These are phyloP conservation scores for Yamadazyma songkhlaensis DNA, from an alignment of 1,139 yeast genomes.

Conservation along the genomic window DNA sequence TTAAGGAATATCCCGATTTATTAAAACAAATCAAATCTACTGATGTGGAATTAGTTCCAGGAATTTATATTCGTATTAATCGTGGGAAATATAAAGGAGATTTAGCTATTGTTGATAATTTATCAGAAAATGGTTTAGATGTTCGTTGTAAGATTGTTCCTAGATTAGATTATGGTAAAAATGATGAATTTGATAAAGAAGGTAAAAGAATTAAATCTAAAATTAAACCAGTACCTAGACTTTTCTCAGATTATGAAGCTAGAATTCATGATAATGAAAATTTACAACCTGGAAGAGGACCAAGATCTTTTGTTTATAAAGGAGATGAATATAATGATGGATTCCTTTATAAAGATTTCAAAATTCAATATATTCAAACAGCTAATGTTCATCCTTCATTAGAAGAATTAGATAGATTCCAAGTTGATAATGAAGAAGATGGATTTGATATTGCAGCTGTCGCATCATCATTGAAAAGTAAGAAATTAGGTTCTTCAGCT, in stretches of 20 bases:
- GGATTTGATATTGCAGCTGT: conserved; percentile 83
- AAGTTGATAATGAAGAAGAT: conserved; percentile 66
- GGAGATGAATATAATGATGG: conserved; percentile 92
- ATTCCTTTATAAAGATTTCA: conserved; percentile 80
- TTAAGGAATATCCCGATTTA: conserved; percentile 91
- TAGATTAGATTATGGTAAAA: conserved; percentile 83
- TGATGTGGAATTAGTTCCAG: conserved; percentile 86
- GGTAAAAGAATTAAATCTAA: conserved; percentile 54
- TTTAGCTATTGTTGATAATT: conserved; percentile 86
- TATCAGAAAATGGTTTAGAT: conserved; percentile 92
- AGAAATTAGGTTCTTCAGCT: conserved; percentile 34
- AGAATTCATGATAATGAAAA: conserved; percentile 52
- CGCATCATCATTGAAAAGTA: conserved; percentile 76
- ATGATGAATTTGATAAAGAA: conserved; percentile 55
- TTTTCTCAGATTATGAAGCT: conserved; percentile 73
- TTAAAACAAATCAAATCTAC: conserved; percentile 86
- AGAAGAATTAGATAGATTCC: conserved; percentile 85
- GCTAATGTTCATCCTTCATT: conserved; percentile 84
- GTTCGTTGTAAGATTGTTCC: conserved; percentile 92
- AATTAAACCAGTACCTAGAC: conserved; percentile 77
- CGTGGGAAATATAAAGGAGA: conserved; percentile 93
- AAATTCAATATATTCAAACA: conserved; percentile 75
- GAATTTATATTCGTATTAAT: conserved; percentile 85
- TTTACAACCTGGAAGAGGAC: conserved; percentile 73
- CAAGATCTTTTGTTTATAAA: conserved; percentile 68